Conservation (phyloP, 2,329 filamentous ascomycete genomes). For the Dothidotthia symphoricarpi region DNA sequence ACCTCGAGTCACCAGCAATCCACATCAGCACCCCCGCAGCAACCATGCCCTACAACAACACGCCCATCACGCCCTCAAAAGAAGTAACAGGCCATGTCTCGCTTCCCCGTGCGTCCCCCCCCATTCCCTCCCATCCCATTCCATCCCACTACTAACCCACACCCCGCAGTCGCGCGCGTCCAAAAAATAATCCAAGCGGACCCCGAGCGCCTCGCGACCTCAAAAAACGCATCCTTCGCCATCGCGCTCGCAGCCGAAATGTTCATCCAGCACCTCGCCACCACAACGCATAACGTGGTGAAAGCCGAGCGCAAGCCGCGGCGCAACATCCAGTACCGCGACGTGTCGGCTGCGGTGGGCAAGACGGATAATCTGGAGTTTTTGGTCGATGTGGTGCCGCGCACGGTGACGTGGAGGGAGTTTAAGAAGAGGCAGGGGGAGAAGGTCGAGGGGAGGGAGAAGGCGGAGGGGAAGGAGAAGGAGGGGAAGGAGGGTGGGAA, state of each 20-base stretch:
- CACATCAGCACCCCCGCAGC: conserved; percentile 1
- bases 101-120: conserved; percentile 68
- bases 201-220: conserved; percentile 72
- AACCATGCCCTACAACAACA: conserved; percentile 86
- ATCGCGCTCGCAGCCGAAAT: conserved; percentile 93
- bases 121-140: background rate
- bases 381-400: conserved; percentile 83
- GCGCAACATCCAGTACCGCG: conserved; percentile 92
- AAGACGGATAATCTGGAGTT: conserved; percentile 95
- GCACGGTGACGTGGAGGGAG: conserved; percentile 76
- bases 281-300: conserved; percentile 81
- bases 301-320: conserved; percentile 89
- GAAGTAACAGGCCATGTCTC: conserved; percentile 83
- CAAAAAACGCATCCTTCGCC: conserved; percentile 90
- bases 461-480: conserved; percentile 33
- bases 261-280: conserved; percentile 89
- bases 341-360: conserved; percentile 82
- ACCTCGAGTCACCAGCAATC: too few species aligned
- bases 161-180: conserved; percentile 73
- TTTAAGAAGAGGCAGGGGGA: conserved; percentile 63
- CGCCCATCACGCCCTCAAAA: conserved; percentile 73
- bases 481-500: conserved; percentile 23
- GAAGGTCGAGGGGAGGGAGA: conserved; percentile 15
- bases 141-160: conserved; percentile 3
- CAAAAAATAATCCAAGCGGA: conserved; percentile 94